These are phyloP conservation scores for Globisporangium recalcitrans DNA, from an alignment of 352 stramenopile species.

Conservation along the genomic window DNA sequence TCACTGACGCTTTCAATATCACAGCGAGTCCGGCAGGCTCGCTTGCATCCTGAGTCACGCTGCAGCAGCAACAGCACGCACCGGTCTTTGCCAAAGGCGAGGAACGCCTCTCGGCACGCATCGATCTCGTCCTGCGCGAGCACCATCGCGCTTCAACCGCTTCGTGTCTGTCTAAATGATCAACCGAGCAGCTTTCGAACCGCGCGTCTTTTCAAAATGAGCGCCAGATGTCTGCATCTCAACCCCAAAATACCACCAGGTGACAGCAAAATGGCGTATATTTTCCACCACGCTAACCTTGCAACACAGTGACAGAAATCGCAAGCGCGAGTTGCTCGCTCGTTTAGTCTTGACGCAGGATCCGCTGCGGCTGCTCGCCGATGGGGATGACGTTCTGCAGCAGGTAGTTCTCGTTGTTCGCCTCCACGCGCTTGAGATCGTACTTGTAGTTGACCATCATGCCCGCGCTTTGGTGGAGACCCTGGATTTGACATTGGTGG, in stretches of 20 bases:
- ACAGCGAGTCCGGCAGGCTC: no score
- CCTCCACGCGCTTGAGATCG: constrained; percentile 60
- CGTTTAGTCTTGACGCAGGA: constrained; percentile 26
- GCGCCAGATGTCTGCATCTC: not conserved
- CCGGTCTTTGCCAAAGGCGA: constrained; percentile 96
- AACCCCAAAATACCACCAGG: not conserved
- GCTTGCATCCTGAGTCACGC: not conserved
- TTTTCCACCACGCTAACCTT: no score
- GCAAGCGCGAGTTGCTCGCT: not conserved
- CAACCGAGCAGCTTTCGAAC: not conserved
- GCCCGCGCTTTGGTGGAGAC: constrained; percentile 63
- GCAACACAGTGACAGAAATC: not conserved
- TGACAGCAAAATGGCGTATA: not conserved
- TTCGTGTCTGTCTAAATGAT: not conserved
- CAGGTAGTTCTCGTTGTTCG: constrained; percentile 83
- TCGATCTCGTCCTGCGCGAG: constrained; percentile 96
- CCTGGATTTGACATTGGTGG: constrained; percentile 24
- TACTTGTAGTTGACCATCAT: constrained; percentile 90
- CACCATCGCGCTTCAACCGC: constrained; percentile 37
- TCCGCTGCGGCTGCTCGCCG: constrained; percentile 51
- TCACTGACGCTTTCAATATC: no score
- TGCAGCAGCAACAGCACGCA: constrained; percentile 13
- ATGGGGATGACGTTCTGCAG: constrained; percentile 74
- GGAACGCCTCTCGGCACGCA: constrained; percentile 93
- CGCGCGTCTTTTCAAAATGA: constrained; percentile 5